Conservation (phyloP, 2,329 filamentous ascomycete genomes). For the Aspergillus aculeatus region DNA sequence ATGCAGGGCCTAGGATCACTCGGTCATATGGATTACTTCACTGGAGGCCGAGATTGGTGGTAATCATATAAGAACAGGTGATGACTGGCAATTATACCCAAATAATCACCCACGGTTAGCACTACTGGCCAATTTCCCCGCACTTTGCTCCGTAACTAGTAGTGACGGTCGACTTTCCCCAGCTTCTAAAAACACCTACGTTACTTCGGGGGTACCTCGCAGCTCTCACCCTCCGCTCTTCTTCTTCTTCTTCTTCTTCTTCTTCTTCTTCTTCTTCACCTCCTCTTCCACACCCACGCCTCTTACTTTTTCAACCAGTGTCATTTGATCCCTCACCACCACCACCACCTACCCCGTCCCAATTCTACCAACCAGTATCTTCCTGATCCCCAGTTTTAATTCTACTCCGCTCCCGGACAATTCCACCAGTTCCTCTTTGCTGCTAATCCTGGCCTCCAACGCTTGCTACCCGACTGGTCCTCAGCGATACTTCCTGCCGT, state of each 20-base stretch:
- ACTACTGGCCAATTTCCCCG: conserved; percentile 17
- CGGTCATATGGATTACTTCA: conserved; percentile 3
- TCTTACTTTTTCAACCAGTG: conserved; percentile 14
- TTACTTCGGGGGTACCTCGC: neutral
- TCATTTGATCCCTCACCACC: conserved; percentile 12
- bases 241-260: conserved; percentile 12
- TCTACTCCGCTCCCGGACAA: conserved; percentile 15
- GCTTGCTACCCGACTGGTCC: conserved; percentile 19
- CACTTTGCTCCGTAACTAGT: conserved; percentile 11
- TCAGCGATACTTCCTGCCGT: conserved; percentile 15
- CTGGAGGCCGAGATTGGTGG: conserved; percentile 4
- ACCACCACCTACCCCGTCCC: conserved; percentile 8
- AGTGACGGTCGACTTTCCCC: conserved; percentile 18
- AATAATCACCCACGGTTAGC: neutral
- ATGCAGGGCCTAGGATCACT: neutral
- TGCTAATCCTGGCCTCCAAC: conserved; percentile 14
- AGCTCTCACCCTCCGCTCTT: neutral
- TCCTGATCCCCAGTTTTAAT: conserved; percentile 11
- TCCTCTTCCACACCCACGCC: conserved; percentile 10
- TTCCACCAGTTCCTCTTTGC: conserved; percentile 13
- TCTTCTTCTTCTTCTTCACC: conserved; percentile 13
- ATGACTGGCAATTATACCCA: neutral
- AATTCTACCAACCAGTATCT: conserved; percentile 9
- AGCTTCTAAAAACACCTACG: conserved; percentile 15
- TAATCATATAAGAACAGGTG: neutral